These are phyloP conservation scores for Globisporangium takayamanum DNA, from an alignment of 352 stramenopile genomes.

Conservation along the genomic window DNA sequence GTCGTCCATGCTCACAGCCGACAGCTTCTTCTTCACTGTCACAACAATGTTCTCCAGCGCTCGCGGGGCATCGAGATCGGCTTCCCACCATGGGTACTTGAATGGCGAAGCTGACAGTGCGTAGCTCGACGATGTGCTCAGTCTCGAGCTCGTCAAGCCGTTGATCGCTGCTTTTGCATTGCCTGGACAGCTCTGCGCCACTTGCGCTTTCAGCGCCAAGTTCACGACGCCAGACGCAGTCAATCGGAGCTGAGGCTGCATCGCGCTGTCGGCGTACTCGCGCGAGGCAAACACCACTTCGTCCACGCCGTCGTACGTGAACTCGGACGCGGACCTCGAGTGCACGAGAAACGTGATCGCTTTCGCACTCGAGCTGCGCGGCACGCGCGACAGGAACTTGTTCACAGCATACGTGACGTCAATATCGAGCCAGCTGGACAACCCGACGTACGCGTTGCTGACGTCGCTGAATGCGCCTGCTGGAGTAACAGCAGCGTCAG, in stretches of 20 bases:
- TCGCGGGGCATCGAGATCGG: constrained; percentile 25
- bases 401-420: constrained; percentile 64
- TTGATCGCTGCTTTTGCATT: constrained; percentile 48
- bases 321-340: constrained; percentile 27
- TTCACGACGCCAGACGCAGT: constrained; percentile 51
- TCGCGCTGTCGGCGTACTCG: constrained; percentile 26
- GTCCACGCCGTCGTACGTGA: constrained; percentile 44
- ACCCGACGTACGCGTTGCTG: constrained; percentile 30
- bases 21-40: constrained; percentile 35
- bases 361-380: constrained; percentile 14
- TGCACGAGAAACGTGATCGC: constrained; percentile 55
- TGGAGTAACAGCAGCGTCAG: constrained; percentile 26
- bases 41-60: constrained; percentile 49
- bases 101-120: constrained; percentile 38
- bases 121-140: constrained; percentile 38
- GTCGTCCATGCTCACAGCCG: constrained; percentile 20
- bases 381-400: constrained; percentile 25
- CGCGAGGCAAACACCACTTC: constrained; percentile 55
- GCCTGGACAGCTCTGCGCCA: constrained; percentile 42
- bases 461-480: constrained; percentile 25
- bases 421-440: constrained; percentile 52
- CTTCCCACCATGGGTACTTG: constrained; percentile 60
- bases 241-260: constrained; percentile 36
- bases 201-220: constrained; percentile 22
- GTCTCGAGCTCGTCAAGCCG: constrained; percentile 22